Evolutionary conservation across 2,329 filamentous ascomycete species (phyloP), one percentile per base, ranked within the genome.

Genomic region (Ascochyta viciae-villosae): DNA sequence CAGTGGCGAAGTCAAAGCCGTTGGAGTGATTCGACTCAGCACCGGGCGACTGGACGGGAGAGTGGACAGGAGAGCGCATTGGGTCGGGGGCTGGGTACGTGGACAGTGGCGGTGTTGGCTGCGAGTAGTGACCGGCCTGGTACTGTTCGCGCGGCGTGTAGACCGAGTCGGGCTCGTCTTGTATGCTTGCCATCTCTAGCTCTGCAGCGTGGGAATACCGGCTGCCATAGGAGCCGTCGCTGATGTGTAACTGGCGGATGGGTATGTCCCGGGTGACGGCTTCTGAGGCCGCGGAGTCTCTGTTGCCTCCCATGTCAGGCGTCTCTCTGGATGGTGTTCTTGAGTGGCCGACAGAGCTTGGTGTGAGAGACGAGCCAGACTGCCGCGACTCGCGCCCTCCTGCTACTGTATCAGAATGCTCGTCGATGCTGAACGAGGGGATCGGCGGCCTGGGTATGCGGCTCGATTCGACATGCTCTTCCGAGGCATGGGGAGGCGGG

Each of bases 291-390:
- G 55, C 61, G 5, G 64, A 69, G 50, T 72, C 60, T 52, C 64
- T 61, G 31, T 61, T 57, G 38, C 58, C 58, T 27, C 34, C 58
- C n/a, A 60, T 61, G 42, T 74, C 71, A 39, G 68, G 61, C 19
- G 68, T 72, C 29, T 77, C 74, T 54, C 73, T 58, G 4, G 74
- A 76, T 0, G 67, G 62, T 38, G 70, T 71, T 58, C 71, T 70
- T 24, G 74, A 76, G 58, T 76, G 74, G 4, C 68, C 67, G 23
- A 57, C 56, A 10, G 71, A 74, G 54, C 71, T 76, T 12, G 66
- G 61, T 33, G 61, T 60, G 19, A 72, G 56, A 35, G 74, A 75
- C 27, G 72, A 73, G 10, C 59, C 68, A 6, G 72, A 76, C 56
- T 74, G 68, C 54, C 67, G 65, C 33, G 71, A 74, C 10, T 74